Base-by-base conservation (phyloP, 1,284 basidiomycete genomes). In the Stereum hirsutum region DNA sequence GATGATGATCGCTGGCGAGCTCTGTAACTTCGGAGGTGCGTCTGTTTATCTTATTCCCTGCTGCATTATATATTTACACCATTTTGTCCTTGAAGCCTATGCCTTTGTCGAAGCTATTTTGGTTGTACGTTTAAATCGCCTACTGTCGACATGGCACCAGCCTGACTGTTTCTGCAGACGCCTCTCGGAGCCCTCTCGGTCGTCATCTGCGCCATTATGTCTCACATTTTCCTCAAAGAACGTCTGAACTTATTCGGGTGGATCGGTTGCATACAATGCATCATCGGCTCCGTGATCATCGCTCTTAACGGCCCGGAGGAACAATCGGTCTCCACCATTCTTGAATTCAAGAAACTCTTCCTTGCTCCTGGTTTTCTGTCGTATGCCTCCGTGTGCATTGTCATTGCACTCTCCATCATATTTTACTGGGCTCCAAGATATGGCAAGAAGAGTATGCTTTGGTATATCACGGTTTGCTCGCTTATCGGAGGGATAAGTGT, bases 401-500 rank as follows among this genome's bases (percentile, higher is more conserved):
- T 63, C 14, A 64, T 71, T 0, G 71, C 86, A 1, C 55, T 89
- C 24, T 68, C 72, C 21, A 82, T 90, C 52, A 72, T 89, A 34
- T 75, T 94, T 57, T 86, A 79, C 61, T 83, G 89, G 48, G 89
- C 80, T 1, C 90, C 91, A 10, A 80, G 81, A 55, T 92, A 89
- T 61, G 95, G 95, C 44, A 93, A 88, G 64, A 83, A 82, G 65
- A 86, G 81, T 57, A 97, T 98, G 94, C 65, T 99, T 49, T 93
- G 93, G 75, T 96, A 97, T 63, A 92, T 96, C 54, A 68, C 75
- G 36, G 87, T 97, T 30, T 98, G 95, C 64, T 91, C 87, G 50
- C 81, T 98, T 71, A 96, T 98, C 56, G 95, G 95, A 21, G 95
- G 95, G 1, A 85, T 99, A 47, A 91, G 86, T 49, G 95, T 99